A percentile compares a stretch with the other conserved stretches of the same genome.
Conservation (phyloP, 164 flowering plant genomes). For the Magnolia officinalis region DNA sequence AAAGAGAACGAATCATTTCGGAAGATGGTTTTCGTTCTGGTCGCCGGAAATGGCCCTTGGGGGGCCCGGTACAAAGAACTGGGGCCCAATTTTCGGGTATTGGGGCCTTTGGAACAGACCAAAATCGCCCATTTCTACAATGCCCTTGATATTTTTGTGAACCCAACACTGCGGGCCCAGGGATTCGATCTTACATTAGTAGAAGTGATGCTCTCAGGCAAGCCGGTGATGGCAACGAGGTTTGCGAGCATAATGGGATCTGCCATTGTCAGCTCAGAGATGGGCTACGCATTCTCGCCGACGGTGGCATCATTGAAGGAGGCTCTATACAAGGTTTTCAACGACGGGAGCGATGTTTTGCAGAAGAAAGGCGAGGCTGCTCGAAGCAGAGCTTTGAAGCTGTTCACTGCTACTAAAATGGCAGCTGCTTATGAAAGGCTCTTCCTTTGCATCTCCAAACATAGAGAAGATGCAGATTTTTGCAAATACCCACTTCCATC, state of each 20-base stretch:
- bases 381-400: conserved; percentile 42
- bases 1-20: conserved; percentile 2
- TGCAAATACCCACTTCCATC: conserved; percentile 13
- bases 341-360: conserved; percentile 39
- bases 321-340: conserved; percentile 36
- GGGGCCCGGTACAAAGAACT: conserved; percentile 50
- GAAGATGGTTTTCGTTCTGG: conserved; percentile 33
- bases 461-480: conserved; percentile 7
- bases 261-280: conserved; percentile 45
- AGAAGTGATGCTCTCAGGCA: conserved; percentile 68
- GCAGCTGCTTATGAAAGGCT: conserved; percentile 66
- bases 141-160: conserved; percentile 60
- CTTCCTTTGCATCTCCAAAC: conserved; percentile 61
- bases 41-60: conserved; percentile 90
- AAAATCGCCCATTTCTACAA: conserved; percentile 58
- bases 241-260: conserved; percentile 70
- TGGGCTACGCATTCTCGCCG: conserved; percentile 64
- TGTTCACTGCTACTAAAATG: conserved; percentile 83
- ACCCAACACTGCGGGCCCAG: conserved; percentile 75
- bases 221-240: conserved; percentile 61
- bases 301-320: conserved; percentile 43
- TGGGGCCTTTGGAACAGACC: conserved; percentile 60
- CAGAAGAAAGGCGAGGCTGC: conserved; percentile 46
- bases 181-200: conserved; percentile 69
- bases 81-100: conserved; percentile 46